Evolutionary conservation across 768 basidiomycete species (phyloP), one percentile per base, ranked within the genome.

Genomic region (Lactarius akahatsu): DNA sequence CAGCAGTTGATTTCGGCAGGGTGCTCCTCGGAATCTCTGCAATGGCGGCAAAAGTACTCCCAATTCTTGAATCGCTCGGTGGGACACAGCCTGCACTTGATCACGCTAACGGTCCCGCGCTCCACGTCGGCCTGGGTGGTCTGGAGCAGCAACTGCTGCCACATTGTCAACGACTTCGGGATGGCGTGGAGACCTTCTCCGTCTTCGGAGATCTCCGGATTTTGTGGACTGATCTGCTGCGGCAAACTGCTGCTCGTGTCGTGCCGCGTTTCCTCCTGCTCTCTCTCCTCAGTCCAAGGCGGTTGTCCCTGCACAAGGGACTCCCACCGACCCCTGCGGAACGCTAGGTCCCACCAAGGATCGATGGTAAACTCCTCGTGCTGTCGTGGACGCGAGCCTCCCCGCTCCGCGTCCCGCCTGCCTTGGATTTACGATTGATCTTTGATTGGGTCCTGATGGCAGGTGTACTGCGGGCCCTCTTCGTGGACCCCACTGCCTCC

Each of bases 371-470:
- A 64, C 8, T 64, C 36, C 63, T 3, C 30, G 45, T 36, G 57
- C 26, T 4, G 26, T 58, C 13, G 11, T 32, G 45, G 57, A 18
- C 34, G 63, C 57, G 63, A 64, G 63, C 63, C 26, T 58, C 45
- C 23, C 63, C 45, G 57, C 63, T 50, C 63, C 63, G 34, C 57
- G 36, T 38, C 45, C 57, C 18, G 3, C 63, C 57, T n/a, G 20
- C 56, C 34, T 58, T 36, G 57, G 41, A 56, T 64, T 38, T 45
- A n/a, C 8, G 2, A 3, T 58, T 43, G 7, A n/a, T 18, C 1
- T 1, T 16, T 1, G 1, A 2, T n/a, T 11, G 57, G 63, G 34
- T 38, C 63, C 23, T 50, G 34, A 28, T 34, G 2, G 11, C 43
- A 13, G 26, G 36, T 4, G 1, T 30, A 10, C 9, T 26, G 7